Evolutionary conservation across 1,139 yeast genomes (phyloP), one percentile per base, ranked within the genome.

Genomic region (Groenewaldozyma sp.): DNA sequence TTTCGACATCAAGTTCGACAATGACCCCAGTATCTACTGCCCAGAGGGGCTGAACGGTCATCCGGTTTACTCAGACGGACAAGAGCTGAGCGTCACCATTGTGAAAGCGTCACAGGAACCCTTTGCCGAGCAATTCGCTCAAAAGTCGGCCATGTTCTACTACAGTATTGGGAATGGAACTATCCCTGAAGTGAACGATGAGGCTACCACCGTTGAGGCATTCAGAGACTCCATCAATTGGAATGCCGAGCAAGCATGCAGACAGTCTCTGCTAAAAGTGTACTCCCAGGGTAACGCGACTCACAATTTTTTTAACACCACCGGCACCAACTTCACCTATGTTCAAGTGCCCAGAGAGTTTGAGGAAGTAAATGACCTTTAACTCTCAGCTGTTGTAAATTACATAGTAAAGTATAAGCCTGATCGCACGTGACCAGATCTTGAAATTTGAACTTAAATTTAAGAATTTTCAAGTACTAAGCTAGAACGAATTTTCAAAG

Each of bases 41-140:
- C n/a, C 6, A 7, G 22, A 29, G 33, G 33, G 33, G 4, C 33
- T 29, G 10, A 29, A 29, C n/a, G 33, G 33, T 18, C 33, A 29
- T 29, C 7, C 33, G 11, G 13, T 29, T 7, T 29, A 29, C 22
- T 29, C 33, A 9, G 33, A 29, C 13, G 33, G 33, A 10, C 20
- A 21, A 6, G 6, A 29, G 21, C 14, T 29, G 22, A 29, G 17
- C 13, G 33, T 29, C n/a, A 29, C 33, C 9, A 21, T 29, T 18
- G 10, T 29, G 20, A 9, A 14, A 13, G 17, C 10, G 11, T 5
- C 5, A 4, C 5, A 5, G 10, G 33, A 14, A 5, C n/a, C 14
- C 4, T 19, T 14, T 13, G 11, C 22, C 9, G 6, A 14, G 6
- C 21, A 29, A n/a, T 29, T 29, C 17, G n/a, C 17, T 6, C 11